phyloP scores from a whole-genome alignment of 257 asterid species.

The Plantago elongata region DNA sequence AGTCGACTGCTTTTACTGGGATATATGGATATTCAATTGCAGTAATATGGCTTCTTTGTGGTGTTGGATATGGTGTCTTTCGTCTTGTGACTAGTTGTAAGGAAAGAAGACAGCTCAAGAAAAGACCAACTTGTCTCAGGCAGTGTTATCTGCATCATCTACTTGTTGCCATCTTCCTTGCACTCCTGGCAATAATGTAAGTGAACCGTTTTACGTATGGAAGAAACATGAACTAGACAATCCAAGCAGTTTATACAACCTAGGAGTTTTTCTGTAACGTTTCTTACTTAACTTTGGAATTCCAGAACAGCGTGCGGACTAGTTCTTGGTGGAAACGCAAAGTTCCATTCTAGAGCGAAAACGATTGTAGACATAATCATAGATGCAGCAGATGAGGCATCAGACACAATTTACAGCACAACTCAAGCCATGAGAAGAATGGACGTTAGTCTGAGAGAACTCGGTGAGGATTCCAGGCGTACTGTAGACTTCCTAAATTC shows the following conservation, averaged over 20 bases:
- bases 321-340: conserved; percentile 67
- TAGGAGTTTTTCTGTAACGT: neutral
- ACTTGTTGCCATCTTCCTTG: conserved; percentile 42
- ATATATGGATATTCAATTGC: conserved; percentile 63
- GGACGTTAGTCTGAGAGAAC: conserved; percentile 32
- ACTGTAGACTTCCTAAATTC: conserved; percentile 44
- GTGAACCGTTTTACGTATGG: conserved; percentile 4
- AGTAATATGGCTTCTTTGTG: conserved; percentile 54
- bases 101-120: conserved; percentile 33
- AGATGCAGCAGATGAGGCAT: conserved; percentile 74
- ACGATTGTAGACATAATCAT: conserved; percentile 58
- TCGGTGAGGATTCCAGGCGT: conserved; percentile 26
- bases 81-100: conserved; percentile 29
- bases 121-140: conserved; percentile 31
- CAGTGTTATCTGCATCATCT: conserved; percentile 39
- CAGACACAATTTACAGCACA: conserved; percentile 50
- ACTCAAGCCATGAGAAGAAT: conserved; percentile 63
- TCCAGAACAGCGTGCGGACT: conserved; percentile 65
- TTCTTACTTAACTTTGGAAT: neutral
- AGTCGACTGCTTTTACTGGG: conserved; percentile 80
- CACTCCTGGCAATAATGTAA: conserved; percentile 64
- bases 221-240: too few relatives aligned
- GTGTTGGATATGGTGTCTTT: conserved; percentile 52
- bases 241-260: too few relatives aligned
- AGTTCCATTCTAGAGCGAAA: conserved; percentile 54